Base-by-base conservation (phyloP, 305 asterid genomes). In the Petunia hybrid region DNA sequence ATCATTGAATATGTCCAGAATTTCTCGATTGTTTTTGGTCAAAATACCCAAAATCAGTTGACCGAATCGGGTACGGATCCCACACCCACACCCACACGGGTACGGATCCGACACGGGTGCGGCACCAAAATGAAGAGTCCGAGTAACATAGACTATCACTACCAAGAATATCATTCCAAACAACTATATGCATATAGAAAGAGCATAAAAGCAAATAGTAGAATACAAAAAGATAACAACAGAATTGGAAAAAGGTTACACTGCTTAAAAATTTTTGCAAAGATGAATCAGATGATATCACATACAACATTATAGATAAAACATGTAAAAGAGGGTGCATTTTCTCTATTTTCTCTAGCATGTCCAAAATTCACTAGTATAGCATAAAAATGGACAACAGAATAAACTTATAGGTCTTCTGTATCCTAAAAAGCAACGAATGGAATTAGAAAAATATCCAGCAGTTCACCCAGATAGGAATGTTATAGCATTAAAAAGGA, bases 401-500 rank as follows among this genome's bases (percentile, higher is more conserved):
- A 3, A 63, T 6, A n/a, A 43, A 46, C 35, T 31, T 43, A 31
- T 73, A 35, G 12, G 75, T 1, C 16, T 73, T n/a, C 14, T 73
- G 7, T 73, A 46, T 73, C 2, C 22, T 48, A 41, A 40, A 13
- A 48, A 48, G 12, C 6, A 63, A 73, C 35, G 48, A 62, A 62
- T 10, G 62, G 43, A 73, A 16, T 48, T 7, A 8, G 64, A 13
- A 38, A 78, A n/a, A 62, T 61, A 76, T 80, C 77, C 31, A 64
- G 77, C 4, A 38, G 35, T 12, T 35, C 36, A 35, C 14, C 59
- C 39, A 38, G 6, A 35, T 63, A 40, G 77, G 39, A 35, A 35
- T 10, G 42, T 40, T 51, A 68, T 31, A 16, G 51, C 59, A 14
- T 40, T 46, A 5, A 65, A 12, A 38, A 3, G 14, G 35, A 56